Evolutionary conservation across 805 yeast species (phyloP).

Genomic region (Kodamaea nitidulidarum): DNA sequence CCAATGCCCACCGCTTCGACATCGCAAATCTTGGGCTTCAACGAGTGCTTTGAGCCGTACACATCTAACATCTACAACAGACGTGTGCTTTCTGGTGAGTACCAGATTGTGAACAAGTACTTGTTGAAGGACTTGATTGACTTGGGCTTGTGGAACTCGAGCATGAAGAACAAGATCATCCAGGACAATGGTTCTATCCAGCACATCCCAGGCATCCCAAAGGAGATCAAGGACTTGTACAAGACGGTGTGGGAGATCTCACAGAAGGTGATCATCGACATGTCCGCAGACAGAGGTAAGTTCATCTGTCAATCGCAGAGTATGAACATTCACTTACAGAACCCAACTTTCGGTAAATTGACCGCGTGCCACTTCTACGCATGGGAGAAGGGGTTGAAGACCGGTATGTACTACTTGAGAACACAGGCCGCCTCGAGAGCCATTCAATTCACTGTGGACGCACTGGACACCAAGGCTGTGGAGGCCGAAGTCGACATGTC

Average conservation of each 20-base stretch:
- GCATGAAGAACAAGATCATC: slow-evolving; percentile 54
- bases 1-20: slow-evolving; percentile 71
- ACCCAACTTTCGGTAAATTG: slow-evolving; percentile 93
- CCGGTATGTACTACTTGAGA: slow-evolving; percentile 97
- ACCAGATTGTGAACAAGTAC: slow-evolving; percentile 60
- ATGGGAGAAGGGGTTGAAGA: slow-evolving; percentile 97
- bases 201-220: slow-evolving; percentile 50
- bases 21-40: slow-evolving; percentile 58
- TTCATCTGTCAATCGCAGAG: slow-evolving; percentile 91
- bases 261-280: slow-evolving; percentile 54
- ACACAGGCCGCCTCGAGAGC: slow-evolving; percentile 98
- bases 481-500: slow-evolving; percentile 3
- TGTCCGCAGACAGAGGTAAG: slow-evolving; percentile 50
- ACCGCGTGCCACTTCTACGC: slow-evolving; percentile 99
- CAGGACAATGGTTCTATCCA: slow-evolving; percentile 58
- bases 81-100: slow-evolving; percentile 62
- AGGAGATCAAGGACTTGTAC: slow-evolving; percentile 50
- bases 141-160: slow-evolving; percentile 54
- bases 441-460: slow-evolving; percentile 70
- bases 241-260: slow-evolving; percentile 62
- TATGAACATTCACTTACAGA: slow-evolving; percentile 79
- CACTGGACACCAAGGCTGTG: slow-evolving; percentile 19
- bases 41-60: slow-evolving; percentile 61
- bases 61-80: slow-evolving; percentile 60
- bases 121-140: slow-evolving; percentile 55